Evolutionary conservation across 345 rosid species (phyloP).

Genomic region (Eucalyptus decipiens): DNA sequence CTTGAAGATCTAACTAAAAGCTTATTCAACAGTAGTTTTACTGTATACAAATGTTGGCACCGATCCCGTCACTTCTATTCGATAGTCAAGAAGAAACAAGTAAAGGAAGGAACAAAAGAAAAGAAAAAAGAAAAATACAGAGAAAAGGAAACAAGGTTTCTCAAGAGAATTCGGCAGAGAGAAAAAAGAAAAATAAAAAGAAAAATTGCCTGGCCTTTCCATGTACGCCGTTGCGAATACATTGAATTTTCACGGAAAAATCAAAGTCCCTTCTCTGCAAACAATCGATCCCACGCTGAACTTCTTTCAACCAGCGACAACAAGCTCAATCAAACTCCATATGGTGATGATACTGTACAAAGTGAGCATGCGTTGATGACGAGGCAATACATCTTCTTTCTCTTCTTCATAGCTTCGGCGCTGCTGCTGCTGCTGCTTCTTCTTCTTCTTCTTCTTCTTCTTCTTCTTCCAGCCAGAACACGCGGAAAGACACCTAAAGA

Average conservation of each 20-base stretch:
- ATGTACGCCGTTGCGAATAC: constrained; percentile 11
- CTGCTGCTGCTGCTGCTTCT: not conserved
- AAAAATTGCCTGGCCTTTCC: constrained; percentile 31
- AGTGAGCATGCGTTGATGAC: not conserved
- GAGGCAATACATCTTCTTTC: not conserved
- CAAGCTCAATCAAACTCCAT: not conserved
- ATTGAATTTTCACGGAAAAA: not conserved
- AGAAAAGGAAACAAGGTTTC: not conserved
- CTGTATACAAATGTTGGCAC: not conserved
- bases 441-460: not conserved
- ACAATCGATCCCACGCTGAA: not conserved
- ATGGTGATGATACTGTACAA: not conserved
- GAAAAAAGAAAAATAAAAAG: not conserved
- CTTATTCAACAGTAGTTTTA: not conserved
- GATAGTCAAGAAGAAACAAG: not conserved
- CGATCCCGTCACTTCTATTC: not conserved
- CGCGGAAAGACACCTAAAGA: not conserved
- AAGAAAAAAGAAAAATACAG: not conserved
- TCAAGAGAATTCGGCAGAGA: not conserved
- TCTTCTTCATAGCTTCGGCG: not conserved
- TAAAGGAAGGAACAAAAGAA: not conserved
- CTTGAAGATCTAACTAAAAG: not conserved
- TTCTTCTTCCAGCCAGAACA: not conserved
- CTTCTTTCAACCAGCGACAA: not conserved
- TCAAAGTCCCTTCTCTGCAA: not conserved